Base-by-base conservation (phyloP, 139 green algal species). In the Closterium sp. region DNA sequence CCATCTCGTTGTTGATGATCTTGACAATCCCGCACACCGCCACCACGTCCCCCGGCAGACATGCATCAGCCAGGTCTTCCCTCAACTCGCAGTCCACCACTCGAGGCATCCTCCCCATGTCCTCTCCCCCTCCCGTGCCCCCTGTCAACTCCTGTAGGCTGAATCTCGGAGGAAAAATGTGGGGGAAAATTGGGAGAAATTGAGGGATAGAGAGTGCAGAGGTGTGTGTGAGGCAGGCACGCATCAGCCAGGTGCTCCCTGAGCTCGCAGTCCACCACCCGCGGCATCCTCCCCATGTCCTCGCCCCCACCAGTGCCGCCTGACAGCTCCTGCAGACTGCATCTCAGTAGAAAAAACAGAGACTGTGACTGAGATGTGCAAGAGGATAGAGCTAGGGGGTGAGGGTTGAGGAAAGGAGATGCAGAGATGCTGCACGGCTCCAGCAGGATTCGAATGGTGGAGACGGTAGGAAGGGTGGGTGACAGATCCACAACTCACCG, bases 191-290 rank as follows among this genome's bases (percentile, higher is more conserved):
- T 38, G 32, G 32, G 32, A 38, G 32, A 3, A 38, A 38, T 38
- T 38, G 32, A 3, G 32, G 3, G 2, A 38, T 38, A 38, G 3
- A 7, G 2, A 3, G 3, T 38, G 32, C 2, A 38, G 32, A 3
- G 32, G 32, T 38, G 32, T 7, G 32, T 38, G 32, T 38, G 32
- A 38, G 97, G 96, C 1, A 93, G 88, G 86, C 95, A 97, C 31
- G 90, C 93, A 31, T 96, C 94, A 30, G 97, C 97, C 70, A 99
- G 93, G 31, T 99, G 97, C 7, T 96, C 93, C 4, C 17, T 91
- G 24, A 99, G 94, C 94, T 99, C 98, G 45, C 98, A 96, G 89
- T 98, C 96, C 22, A 98, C 45, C 10, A 91, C 95, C 19, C 95
- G 89, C 0, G 97, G 96, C 70, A 97, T 94, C 19, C 93, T 89